Percentiles rank a stretch among this genome's conserved stretches.
Conservation (phyloP, 768 basidiomycete species). For the Guyanaporus albipodus region DNA sequence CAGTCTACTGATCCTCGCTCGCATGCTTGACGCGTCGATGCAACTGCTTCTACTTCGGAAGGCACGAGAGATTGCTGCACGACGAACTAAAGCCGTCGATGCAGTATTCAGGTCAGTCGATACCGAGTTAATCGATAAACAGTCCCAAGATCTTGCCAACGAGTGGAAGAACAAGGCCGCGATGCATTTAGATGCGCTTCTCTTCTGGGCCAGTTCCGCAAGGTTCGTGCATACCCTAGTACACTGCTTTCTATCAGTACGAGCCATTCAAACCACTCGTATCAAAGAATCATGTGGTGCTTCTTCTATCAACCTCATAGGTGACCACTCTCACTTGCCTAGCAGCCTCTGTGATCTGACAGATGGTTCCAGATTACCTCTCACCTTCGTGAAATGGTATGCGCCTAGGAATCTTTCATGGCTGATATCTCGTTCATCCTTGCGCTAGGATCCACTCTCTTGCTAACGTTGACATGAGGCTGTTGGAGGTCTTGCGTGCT, state of each 20-base stretch:
- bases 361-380: conserved; percentile 33
- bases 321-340: conserved; percentile 31
- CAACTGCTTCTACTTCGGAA: conserved; percentile 46
- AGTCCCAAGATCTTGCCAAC: conserved; percentile 24
- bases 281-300: conserved; percentile 80
- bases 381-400: conserved; percentile 60
- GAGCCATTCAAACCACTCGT: too few relatives aligned
- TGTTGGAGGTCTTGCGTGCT: conserved; percentile 51
- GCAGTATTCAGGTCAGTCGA: too few relatives aligned
- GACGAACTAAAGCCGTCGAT: background rate
- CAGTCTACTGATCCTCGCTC: conserved; percentile 62
- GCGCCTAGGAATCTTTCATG: background rate
- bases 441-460: conserved; percentile 56
- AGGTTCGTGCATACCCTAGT: conserved; percentile 50
- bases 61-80: conserved; percentile 2
- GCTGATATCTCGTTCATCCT: background rate
- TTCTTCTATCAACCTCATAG: conserved; percentile 75
- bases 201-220: conserved; percentile 77
- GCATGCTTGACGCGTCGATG: conserved; percentile 60
- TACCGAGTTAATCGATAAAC: background rate
- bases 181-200: conserved; percentile 56
- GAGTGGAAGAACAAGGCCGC: conserved; percentile 35
- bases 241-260: background rate
- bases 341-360: background rate
- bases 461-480: conserved; percentile 60